Base-by-base conservation (phyloP, 139 green algal species). In the Ettlia oleoabundans region DNA sequence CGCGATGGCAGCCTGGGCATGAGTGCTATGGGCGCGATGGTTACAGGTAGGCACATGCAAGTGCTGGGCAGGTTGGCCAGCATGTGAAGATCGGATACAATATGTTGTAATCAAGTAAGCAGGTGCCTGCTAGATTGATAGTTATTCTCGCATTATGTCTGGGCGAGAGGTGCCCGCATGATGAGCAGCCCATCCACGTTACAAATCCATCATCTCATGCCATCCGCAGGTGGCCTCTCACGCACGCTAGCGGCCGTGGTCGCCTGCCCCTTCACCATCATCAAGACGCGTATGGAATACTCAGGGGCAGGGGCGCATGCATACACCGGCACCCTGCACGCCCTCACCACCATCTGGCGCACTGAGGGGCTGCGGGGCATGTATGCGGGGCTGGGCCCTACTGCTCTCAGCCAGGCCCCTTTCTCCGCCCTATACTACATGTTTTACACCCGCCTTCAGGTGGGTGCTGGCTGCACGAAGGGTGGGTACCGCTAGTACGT, bases 221-320 rank as follows among this genome's bases (percentile, higher is more conserved):
- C 26, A 26, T 7, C 64, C 37, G 51, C 53, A 68, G 90, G 90
- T 18, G 92, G 94, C 19, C 30, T 93, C 5, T 91, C 96, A 0
- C 85, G 96, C 28, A 93, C 88, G 0, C 73, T 97, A 58, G 92
- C 93, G 10, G 92, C 94, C 26, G 82, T 94, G 3, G 82, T 94
- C 8, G 87, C 97, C 52, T 96, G 90, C 42, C 97, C 97, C 18
- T 79, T 81, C 26, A 98, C 95, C 1, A 87, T 99, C 0, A 90
- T 99, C 19, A 99, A 99, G 78, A 99, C 97, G 0, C 87, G 96
- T 33, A 98, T 99, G 93, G 97, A 99, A 87, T 97, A 96, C 69
- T 73, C 69, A 1, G 79, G 73, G 0, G 41, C 51, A 22, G 76
- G 63, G 18, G 70, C 18, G 1, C 70, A 82, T 67, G 53, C 65